phyloP scores from a whole-genome alignment of 2,329 filamentous ascomycete genomes.

The Lasiodiplodia sp. region DNA sequence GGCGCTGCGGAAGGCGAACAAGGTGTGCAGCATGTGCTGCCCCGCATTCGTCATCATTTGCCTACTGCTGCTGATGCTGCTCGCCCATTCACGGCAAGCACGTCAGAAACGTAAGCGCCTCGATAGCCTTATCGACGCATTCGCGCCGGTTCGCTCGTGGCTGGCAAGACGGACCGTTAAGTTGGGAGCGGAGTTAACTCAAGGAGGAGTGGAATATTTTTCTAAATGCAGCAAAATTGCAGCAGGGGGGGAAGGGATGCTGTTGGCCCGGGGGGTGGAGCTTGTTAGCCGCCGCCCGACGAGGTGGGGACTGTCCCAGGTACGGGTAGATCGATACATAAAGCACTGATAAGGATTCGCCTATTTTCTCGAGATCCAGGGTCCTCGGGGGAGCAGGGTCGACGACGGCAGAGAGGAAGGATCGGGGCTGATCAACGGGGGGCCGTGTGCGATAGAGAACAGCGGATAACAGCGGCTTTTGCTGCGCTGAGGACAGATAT shows the following conservation, averaged over 20 bases:
- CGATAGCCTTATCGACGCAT: neutral
- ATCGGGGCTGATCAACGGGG: neutral
- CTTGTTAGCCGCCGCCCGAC: neutral
- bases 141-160: too few species aligned
- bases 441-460: neutral
- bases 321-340: slow-evolving; percentile 2
- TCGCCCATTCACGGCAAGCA: neutral
- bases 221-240: slow-evolving; percentile 17
- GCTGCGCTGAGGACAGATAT: neutral
- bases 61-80: neutral
- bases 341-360: neutral
- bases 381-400: neutral
- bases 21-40: neutral
- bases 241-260: neutral
- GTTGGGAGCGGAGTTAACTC: neutral
- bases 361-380: neutral
- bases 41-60: slow-evolving; percentile 2
- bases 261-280: neutral
- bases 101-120: neutral
- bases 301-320: neutral
- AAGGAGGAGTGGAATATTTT: slow-evolving; percentile 21
- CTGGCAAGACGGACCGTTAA: neutral
- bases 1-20: neutral
- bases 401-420: neutral
- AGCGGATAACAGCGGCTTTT: neutral